phyloP scores from a whole-genome alignment of 1,284 basidiomycete genomes.

The Cutaneotrichosporon mucoides region DNA sequence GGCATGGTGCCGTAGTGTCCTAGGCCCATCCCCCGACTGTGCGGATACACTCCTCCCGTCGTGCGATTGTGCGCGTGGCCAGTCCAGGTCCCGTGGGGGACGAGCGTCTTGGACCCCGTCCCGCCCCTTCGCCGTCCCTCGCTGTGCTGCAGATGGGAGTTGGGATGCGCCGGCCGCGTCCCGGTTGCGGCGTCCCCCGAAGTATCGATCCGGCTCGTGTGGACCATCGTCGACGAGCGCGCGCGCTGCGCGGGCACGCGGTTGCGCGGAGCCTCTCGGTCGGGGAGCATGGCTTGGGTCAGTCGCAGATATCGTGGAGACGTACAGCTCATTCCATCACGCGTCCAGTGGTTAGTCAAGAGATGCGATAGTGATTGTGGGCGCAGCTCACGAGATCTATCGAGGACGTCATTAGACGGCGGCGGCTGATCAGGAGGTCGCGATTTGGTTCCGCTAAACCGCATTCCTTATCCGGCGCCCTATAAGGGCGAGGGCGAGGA shows the following conservation, averaged over 20 bases:
- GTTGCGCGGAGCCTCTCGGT: neutral
- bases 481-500: neutral
- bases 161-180: neutral
- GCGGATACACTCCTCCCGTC: neutral
- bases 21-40: neutral
- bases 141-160: neutral
- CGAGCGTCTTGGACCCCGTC: neutral
- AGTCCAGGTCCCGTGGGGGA: neutral
- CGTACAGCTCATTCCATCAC: slow-evolving; percentile 19
- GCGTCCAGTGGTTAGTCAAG: neutral
- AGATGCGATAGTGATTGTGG: too few species aligned
- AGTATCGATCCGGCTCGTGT: neutral
- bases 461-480: neutral
- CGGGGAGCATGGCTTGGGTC: neutral
- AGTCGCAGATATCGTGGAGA: neutral
- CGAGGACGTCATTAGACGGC: neutral
- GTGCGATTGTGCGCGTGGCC: neutral
- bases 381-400: neutral
- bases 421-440: neutral
- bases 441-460: slow-evolving; percentile 6
- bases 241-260: slow-evolving; percentile 12
- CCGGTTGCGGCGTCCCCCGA: too few species aligned
- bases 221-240: slow-evolving; percentile 31
- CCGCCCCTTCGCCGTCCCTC: neutral
- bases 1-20: too few species aligned